phyloP scores from a whole-genome alignment of 768 basidiomycete species.

The Tylopilus cervinicoccineus region DNA sequence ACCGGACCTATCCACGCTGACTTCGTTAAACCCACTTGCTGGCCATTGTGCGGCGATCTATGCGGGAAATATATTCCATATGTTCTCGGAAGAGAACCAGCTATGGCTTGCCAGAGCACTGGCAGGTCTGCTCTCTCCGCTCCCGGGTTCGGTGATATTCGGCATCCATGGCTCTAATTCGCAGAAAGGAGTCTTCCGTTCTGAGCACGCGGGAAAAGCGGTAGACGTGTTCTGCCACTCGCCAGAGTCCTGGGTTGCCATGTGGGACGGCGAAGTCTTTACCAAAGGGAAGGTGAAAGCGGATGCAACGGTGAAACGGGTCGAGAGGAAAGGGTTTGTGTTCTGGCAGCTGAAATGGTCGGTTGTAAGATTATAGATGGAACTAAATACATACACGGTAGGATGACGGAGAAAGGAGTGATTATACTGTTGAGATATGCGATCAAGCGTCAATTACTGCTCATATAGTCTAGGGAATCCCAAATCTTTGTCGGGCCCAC shows the following conservation, averaged over 20 bases:
- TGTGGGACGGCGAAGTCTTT: slow-evolving; percentile 36
- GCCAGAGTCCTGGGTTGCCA: slow-evolving; percentile 28
- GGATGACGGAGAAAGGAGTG: no score
- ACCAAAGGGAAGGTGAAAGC: slow-evolving; percentile 7
- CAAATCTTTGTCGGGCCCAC: no score
- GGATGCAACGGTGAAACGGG: not conserved
- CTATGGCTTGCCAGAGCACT: slow-evolving; percentile 20
- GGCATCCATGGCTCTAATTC: not conserved
- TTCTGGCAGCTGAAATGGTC: not conserved
- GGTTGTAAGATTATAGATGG: not conserved
- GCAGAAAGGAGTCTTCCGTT: not conserved
- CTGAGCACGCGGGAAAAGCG: not conserved
- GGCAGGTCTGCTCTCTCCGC: slow-evolving; percentile 25
- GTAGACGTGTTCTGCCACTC: not conserved
- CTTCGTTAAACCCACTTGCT: slow-evolving; percentile 43
- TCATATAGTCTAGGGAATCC: no score
- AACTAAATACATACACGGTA: no score
- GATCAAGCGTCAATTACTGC: no score
- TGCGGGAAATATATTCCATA: slow-evolving; percentile 43
- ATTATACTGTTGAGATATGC: no score
- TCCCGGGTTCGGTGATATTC: slow-evolving; percentile 12
- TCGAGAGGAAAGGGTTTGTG: not conserved
- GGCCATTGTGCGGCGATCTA: slow-evolving; percentile 48
- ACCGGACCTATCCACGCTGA: slow-evolving; percentile 32
- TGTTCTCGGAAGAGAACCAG: slow-evolving; percentile 29